Base-by-base conservation (phyloP, 1,139 yeast species). In the Chernovozyma aurita region DNA sequence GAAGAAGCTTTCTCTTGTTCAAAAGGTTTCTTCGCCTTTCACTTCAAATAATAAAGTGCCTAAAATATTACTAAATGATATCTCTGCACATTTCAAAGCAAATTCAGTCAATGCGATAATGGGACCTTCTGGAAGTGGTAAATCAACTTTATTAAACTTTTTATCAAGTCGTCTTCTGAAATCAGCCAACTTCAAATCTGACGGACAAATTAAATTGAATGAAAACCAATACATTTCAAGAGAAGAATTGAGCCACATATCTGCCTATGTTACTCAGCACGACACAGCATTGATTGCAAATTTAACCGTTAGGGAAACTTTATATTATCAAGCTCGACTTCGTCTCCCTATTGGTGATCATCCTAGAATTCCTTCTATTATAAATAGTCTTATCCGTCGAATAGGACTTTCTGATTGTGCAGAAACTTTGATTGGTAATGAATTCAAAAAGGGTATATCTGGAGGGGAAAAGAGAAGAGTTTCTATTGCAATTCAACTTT, bases 91-190 rank as follows among this genome's bases (percentile, higher is more conserved):
- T 4, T 85, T 86, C 55, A 59, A 65, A 28, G 76, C 85, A 2
- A 57, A 83, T 4, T 67, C 76, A 32, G 68, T 86, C n/a, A 86
- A 85, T 57, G 92, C 85, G 0, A 84, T 86, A 26, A 78, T 86
- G 83, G 95, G 95, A 0, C 95, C 95, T 0, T 84, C 94, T 1
- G 95, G 95, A 0, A 79, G 88, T 5, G 95, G 95, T 3, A 86
- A 86, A 52, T 80, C 94, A 0, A 81, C 95, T 0, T 57, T 85
- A 22, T 60, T 86, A 39, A 85, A 83, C 48, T 63, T 72, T 34
- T 63, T 86, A 30, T 80, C 94, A 12, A 78, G 81, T 17, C 65
- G 95, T 40, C 55, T 81, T 60, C 69, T 73, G 11, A 65, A 52
- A 41, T 49, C 59, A 28, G 35, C 53, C 1, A 47, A 44, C 2